A percentile compares a stretch with the other conserved stretches of the same genome.
These are phyloP conservation scores for Solanum verrucosum DNA, from an alignment of 257 asterid species.

Conservation along the genomic window DNA sequence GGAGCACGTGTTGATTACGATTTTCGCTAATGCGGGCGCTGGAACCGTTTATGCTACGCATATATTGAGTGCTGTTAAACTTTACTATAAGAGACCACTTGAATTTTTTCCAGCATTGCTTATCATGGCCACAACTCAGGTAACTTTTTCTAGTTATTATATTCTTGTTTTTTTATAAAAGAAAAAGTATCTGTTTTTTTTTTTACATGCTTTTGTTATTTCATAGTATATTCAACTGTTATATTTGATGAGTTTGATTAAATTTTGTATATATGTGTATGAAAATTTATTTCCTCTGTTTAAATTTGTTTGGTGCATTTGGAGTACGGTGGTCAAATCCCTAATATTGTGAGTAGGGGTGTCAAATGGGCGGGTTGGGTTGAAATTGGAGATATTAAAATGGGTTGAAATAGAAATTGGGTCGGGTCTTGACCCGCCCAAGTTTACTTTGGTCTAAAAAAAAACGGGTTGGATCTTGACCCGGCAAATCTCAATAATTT, in stretches of 20 bases:
- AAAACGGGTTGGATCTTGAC: too few relatives aligned
- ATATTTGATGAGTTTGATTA: neutral
- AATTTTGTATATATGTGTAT: neutral
- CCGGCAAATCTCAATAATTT: too few relatives aligned
- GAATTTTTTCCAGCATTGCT: conserved; percentile 22
- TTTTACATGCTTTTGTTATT: neutral
- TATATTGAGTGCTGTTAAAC: conserved; percentile 36
- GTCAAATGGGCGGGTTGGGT: too few relatives aligned
- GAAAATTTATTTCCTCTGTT: neutral
- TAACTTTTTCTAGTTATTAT: neutral
- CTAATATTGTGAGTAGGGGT: neutral
- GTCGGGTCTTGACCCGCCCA: too few relatives aligned
- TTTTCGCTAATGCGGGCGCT: conserved; percentile 43
- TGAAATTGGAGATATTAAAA: too few relatives aligned
- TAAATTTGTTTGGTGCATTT: neutral
- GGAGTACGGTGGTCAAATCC: neutral
- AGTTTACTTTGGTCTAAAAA: too few relatives aligned
- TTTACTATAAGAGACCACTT: conserved; percentile 25
- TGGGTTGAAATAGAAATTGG: too few relatives aligned
- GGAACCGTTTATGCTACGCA: conserved; percentile 44
- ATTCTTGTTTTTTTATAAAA: neutral
- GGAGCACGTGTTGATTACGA: conserved; percentile 47
- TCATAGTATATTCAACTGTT: neutral
- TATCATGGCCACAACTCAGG: conserved; percentile 46
- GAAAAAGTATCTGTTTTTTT: neutral